These are phyloP conservation scores for Verticillium klebahnii DNA, from an alignment of 2,329 filamentous ascomycete genomes.

Conservation along the genomic window DNA sequence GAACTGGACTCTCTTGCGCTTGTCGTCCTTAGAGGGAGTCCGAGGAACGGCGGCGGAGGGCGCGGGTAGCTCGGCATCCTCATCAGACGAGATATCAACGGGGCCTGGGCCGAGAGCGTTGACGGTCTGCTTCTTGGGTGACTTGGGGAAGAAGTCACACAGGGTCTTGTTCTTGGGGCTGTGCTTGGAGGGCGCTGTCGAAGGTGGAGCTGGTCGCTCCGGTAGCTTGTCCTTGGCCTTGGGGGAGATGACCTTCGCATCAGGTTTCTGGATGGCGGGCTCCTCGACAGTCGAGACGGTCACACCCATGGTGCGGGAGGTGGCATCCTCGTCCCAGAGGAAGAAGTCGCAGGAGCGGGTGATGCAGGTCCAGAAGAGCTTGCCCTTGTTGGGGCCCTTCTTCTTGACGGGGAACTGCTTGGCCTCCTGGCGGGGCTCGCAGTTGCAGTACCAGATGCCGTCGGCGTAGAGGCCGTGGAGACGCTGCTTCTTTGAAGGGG, in stretches of 20 bases:
- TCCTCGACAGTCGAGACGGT: background rate
- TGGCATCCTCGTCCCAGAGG: conserved; percentile 36
- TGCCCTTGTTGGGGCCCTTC: conserved; percentile 32
- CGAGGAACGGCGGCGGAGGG: background rate
- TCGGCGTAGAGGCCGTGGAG: conserved; percentile 27
- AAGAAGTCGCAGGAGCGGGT: conserved; percentile 37
- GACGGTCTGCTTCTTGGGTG: background rate
- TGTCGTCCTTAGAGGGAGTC: conserved; percentile 14
- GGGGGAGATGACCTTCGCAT: background rate
- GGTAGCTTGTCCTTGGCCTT: background rate
- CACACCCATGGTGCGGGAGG: conserved; percentile 1
- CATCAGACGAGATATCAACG: conserved; percentile 2
- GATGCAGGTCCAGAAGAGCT: conserved; percentile 37
- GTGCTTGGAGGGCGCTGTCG: background rate
- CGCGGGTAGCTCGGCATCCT: background rate
- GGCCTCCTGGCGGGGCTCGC: conserved; percentile 33
- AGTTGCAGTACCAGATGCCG: conserved; percentile 36
- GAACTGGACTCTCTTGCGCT: conserved; percentile 22
- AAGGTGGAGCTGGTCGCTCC: background rate
- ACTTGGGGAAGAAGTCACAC: background rate
- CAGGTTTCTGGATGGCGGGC: background rate
- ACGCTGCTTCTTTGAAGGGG: conserved; percentile 22
- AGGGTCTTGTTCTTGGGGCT: background rate
- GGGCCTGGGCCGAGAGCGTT: background rate
- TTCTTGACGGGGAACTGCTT: conserved; percentile 31